These are phyloP conservation scores for Exserohilum rostratum DNA, from an alignment of 2,329 filamentous ascomycete genomes.

Conservation along the genomic window DNA sequence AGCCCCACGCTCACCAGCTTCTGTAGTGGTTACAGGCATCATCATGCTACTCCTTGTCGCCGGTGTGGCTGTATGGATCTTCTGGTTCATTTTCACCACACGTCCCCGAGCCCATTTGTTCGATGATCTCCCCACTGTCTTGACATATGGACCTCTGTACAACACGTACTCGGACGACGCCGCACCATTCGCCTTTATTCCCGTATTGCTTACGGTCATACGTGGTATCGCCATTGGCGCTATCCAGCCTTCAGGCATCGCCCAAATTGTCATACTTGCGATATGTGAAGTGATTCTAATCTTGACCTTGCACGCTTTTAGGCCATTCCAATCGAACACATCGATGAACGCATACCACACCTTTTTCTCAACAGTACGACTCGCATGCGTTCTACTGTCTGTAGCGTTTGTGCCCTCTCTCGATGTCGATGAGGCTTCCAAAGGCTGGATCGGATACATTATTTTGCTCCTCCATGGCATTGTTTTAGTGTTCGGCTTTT, in stretches of 20 bases:
- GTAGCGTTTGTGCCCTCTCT: slow-evolving; percentile 81
- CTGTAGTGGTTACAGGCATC: slow-evolving; percentile 75
- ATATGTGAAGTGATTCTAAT: slow-evolving; percentile 94
- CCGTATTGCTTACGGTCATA: slow-evolving; percentile 81
- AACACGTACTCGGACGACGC: slow-evolving; percentile 97
- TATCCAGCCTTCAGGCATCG: slow-evolving; percentile 89
- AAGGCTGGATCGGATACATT: slow-evolving; percentile 94
- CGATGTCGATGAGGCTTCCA: slow-evolving; percentile 75
- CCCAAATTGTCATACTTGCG: slow-evolving; percentile 87
- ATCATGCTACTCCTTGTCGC: slow-evolving; percentile 76
- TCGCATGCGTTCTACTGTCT: slow-evolving; percentile 64
- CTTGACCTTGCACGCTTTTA: slow-evolving; percentile 84
- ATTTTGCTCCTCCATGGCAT: slow-evolving; percentile 85
- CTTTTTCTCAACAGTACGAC: slow-evolving; percentile 77
- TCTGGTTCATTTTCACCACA: slow-evolving; percentile 79
- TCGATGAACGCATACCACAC: slow-evolving; percentile 98
- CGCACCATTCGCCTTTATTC: slow-evolving; percentile 86
- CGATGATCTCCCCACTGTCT: slow-evolving; percentile 86
- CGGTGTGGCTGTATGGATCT: slow-evolving; percentile 76
- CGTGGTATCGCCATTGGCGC: slow-evolving; percentile 91
- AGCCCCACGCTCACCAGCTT: slow-evolving; percentile 69
- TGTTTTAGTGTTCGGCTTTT: slow-evolving; percentile 88
- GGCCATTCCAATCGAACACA: slow-evolving; percentile 86
- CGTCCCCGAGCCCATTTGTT: slow-evolving; percentile 87
- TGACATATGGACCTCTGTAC: slow-evolving; percentile 91